Percentiles rank a stretch among this genome's conserved stretches.
Conservation (phyloP, 495 filamentous ascomycete species). For the Neurospora terricola region DNA sequence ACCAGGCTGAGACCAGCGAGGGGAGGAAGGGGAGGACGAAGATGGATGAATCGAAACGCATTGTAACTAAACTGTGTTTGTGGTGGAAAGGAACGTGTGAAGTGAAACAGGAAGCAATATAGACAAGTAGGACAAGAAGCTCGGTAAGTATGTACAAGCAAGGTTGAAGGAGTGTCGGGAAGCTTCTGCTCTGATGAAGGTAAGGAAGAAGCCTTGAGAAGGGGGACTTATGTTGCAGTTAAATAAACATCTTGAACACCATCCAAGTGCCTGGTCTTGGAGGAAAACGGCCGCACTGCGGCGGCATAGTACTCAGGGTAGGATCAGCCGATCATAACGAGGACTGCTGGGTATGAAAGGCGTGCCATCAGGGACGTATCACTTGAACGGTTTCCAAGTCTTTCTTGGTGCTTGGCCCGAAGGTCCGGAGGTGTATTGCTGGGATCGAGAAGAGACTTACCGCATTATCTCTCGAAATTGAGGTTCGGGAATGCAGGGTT, state of each 20-base stretch:
- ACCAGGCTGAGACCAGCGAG: constrained; percentile 17
- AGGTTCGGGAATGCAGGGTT: background rate
- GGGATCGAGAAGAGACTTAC: background rate
- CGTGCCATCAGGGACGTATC: background rate
- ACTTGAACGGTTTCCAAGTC: background rate
- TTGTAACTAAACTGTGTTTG: background rate
- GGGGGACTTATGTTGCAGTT: background rate
- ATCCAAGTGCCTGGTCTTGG: background rate
- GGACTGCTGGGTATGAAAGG: background rate
- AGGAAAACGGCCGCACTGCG: background rate
- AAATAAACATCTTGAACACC: background rate
- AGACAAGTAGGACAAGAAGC: background rate
- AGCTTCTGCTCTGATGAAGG: background rate
- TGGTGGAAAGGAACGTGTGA: background rate
- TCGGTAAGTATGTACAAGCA: background rate
- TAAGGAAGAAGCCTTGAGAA: background rate
- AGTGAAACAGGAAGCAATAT: background rate
- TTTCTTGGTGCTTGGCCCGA: background rate
- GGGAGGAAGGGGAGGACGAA: constrained; percentile 7
- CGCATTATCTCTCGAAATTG: background rate
- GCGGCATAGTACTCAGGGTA: background rate
- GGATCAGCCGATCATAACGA: background rate
- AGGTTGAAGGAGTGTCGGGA: background rate
- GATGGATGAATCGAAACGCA: constrained; percentile 10
- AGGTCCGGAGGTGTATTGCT: background rate